Base-by-base conservation (phyloP, 192 early-diverging fungal species). In the Gigaspora rosea region DNA sequence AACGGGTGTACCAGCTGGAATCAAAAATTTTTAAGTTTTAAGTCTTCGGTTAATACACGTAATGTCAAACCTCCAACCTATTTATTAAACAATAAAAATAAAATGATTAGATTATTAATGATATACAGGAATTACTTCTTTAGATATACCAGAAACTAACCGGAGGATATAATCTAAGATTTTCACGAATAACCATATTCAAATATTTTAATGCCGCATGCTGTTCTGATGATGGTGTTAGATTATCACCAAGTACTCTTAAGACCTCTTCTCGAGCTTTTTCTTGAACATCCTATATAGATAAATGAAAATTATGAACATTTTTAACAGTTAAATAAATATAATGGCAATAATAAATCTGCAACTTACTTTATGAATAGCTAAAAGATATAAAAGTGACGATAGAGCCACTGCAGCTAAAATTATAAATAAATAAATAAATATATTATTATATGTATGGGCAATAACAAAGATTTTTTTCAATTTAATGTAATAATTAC, bases 91-190 rank as follows among this genome's bases (percentile, higher is more conserved):
- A 20, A 16, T 20, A n/a, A 58, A 58, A 58, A n/a, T 20, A 58
- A 16, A n/a, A n/a, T n/a, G n/a, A n/a, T n/a, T n/a, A n/a, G n/a
- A n/a, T n/a, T n/a, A n/a, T n/a, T n/a, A n/a, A 7, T 16, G n/a
- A n/a, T n/a, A n/a, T n/a, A n/a, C n/a, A n/a, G n/a, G n/a, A n/a
- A n/a, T 58, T 7, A 58, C 4, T n/a, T n/a, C n/a, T 13, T 57
- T 15, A 57, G 20, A 3, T 16, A 57, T n/a, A 57, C n/a, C n/a
- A n/a, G n/a, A 16, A 3, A 57, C 10, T 16, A n/a, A 62, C 59
- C 15, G 59, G 59, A 62, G 59, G 59, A 62, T 62, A 35, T 62
- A 62, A 62, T 35, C 59, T 62, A 5, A 62, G 13, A 13, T 62
- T 62, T 62, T 62, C 59, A 62, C 33, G 22, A 13, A 62, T 62